These are phyloP conservation scores for Hymenoscyphus occultus DNA, from an alignment of 2,329 filamentous ascomycete species.

Conservation along the genomic window DNA sequence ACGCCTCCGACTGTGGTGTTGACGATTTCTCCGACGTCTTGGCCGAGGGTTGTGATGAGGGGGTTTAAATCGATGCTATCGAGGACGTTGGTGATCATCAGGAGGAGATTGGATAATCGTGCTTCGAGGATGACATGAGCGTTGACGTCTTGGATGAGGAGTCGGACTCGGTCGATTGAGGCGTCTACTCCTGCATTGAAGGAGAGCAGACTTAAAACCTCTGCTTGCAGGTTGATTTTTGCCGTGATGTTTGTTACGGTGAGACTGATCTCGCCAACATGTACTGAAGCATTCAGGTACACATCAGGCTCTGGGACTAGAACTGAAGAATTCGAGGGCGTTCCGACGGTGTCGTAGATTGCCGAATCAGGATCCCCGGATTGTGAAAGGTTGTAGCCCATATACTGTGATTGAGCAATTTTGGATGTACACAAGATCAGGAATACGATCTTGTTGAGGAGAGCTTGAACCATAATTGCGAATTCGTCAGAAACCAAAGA, in stretches of 20 bases:
- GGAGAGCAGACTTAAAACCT: conserved; percentile 55
- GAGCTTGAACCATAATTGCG: background rate
- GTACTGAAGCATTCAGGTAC: conserved; percentile 56
- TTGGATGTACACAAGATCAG: conserved; percentile 13
- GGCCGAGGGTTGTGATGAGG: conserved; percentile 53
- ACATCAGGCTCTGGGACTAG: conserved; percentile 53
- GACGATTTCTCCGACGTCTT: conserved; percentile 47
- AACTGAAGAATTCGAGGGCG: conserved; percentile 42
- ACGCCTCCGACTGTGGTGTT: conserved; percentile 39
- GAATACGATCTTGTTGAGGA: conserved; percentile 5
- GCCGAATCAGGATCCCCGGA: conserved; percentile 49
- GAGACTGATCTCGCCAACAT: conserved; percentile 56
- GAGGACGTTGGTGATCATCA: conserved; percentile 58
- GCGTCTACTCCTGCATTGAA: conserved; percentile 61
- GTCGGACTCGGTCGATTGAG: conserved; percentile 53
- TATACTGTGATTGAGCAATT: conserved; percentile 40
- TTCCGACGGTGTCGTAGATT: conserved; percentile 53
- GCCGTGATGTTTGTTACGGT: conserved; percentile 58
- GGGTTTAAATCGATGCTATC: conserved; percentile 59
- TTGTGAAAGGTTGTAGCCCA: conserved; percentile 52
- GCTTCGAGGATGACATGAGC: conserved; percentile 59
- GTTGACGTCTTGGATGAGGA: conserved; percentile 56
- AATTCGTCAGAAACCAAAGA: background rate
- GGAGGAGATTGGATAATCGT: conserved; percentile 55
- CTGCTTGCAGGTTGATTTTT: conserved; percentile 58